A percentile compares a stretch with the other conserved stretches of the same genome.
phyloP scores from a whole-genome alignment of 352 stramenopile species.

The Blastocystis sp. region DNA sequence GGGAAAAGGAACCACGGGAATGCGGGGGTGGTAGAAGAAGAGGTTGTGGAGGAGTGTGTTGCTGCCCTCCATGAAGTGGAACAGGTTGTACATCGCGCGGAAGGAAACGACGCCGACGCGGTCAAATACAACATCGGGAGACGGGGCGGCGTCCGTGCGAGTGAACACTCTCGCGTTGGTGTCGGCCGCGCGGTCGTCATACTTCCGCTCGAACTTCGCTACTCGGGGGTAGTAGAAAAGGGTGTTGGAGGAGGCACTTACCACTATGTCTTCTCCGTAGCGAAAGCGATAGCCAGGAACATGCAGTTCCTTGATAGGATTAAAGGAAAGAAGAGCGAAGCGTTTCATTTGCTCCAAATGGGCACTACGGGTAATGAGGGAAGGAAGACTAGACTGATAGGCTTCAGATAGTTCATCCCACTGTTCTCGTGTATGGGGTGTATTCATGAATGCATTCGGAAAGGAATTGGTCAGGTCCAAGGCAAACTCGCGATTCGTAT shows the following conservation, averaged over 20 bases:
- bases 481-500: background rate
- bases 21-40: background rate
- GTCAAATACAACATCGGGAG: background rate
- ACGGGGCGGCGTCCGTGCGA: background rate
- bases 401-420: background rate
- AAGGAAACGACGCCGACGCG: background rate
- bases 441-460: background rate
- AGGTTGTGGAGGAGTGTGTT: background rate
- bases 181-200: background rate
- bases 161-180: background rate
- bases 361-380: background rate
- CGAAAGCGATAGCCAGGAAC: background rate
- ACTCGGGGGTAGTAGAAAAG: background rate
- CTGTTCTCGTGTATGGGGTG: background rate
- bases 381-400: background rate
- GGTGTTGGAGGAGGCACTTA: background rate
- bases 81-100: background rate
- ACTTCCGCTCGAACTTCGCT: background rate
- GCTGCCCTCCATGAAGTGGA: background rate
- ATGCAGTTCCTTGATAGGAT: background rate
- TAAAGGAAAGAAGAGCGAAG: background rate
- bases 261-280: background rate
- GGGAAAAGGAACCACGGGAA: slow-evolving; percentile 11
- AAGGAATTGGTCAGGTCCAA: background rate
- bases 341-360: background rate